Percentiles rank a stretch among this genome's conserved stretches.
phyloP scores from a whole-genome alignment of 2,329 filamentous ascomycete species.

The Cercospora citrullina region DNA sequence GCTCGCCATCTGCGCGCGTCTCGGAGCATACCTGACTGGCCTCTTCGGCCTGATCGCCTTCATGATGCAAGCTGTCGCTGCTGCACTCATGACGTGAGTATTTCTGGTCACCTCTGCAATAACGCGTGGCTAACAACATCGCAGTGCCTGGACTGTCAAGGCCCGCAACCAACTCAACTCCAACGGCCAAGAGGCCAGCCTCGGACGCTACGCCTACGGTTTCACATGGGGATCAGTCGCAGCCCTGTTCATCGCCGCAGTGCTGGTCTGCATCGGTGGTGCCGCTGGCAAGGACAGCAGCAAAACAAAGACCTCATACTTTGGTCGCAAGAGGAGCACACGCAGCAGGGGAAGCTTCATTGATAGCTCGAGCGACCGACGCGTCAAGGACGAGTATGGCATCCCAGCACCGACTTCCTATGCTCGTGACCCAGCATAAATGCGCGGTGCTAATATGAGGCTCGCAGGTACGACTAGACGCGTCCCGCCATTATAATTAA shows the following conservation, averaged over 20 bases:
- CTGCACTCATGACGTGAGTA: conserved; percentile 73
- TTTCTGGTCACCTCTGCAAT: not conserved
- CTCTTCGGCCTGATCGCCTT: conserved; percentile 60
- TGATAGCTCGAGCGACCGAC: conserved; percentile 57
- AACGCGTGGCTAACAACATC: conserved; percentile 13
- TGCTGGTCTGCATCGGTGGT: conserved; percentile 67
- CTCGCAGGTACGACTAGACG: conserved; percentile 15
- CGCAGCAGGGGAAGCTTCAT: conserved; percentile 57
- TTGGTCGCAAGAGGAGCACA: conserved; percentile 52
- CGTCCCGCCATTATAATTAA: not conserved
- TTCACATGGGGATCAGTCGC: conserved; percentile 75
- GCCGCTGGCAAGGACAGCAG: conserved; percentile 50
- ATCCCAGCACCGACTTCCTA: conserved; percentile 24
- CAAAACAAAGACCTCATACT: conserved; percentile 43
- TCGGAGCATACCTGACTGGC: conserved; percentile 67
- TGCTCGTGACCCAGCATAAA: conserved; percentile 11
- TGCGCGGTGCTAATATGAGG: conserved; percentile 10
- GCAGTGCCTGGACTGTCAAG: conserved; percentile 65
- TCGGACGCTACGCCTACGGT: conserved; percentile 70
- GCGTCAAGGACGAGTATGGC: conserved; percentile 71
- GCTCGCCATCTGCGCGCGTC: conserved; percentile 68
- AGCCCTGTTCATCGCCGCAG: conserved; percentile 63
- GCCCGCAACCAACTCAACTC: conserved; percentile 66
- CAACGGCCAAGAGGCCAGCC: conserved; percentile 56
- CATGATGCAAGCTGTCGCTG: conserved; percentile 68